These are phyloP conservation scores for Venturia carpophila DNA, from an alignment of 2,329 filamentous ascomycete genomes.

Conservation along the genomic window DNA sequence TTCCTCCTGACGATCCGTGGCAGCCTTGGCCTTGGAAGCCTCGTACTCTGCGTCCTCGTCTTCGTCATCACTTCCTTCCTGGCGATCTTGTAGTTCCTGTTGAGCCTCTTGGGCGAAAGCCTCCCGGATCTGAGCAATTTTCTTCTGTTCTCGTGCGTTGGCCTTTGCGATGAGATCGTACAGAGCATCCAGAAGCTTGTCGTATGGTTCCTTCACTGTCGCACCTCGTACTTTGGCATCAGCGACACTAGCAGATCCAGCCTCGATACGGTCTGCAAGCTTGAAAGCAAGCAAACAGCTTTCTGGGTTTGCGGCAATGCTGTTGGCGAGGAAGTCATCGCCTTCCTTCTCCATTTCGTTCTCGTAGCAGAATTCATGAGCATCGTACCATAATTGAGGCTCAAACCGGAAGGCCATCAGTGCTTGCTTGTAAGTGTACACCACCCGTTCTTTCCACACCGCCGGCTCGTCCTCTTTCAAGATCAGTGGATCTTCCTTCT, in stretches of 20 bases:
- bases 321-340: slow-evolving; percentile 70
- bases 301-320: slow-evolving; percentile 84
- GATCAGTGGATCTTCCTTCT: slow-evolving; percentile 85
- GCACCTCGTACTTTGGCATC: slow-evolving; percentile 59
- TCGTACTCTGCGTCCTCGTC: slow-evolving; percentile 43
- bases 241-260: slow-evolving; percentile 57
- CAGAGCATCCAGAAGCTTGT: slow-evolving; percentile 75
- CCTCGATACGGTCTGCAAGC: slow-evolving; percentile 79
- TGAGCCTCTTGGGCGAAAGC: slow-evolving; percentile 39
- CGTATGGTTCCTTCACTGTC: slow-evolving; percentile 74
- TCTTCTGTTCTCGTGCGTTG: slow-evolving; percentile 57
- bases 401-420: slow-evolving; percentile 90
- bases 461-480: slow-evolving; percentile 65
- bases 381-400: slow-evolving; percentile 93
- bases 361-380: slow-evolving; percentile 83
- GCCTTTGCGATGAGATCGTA: slow-evolving; percentile 74
- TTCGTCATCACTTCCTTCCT: slow-evolving; percentile 33
- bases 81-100: slow-evolving; percentile 31
- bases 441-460: slow-evolving; percentile 66
- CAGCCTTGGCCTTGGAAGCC: slow-evolving; percentile 32
- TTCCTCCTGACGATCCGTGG: slow-evolving; percentile 44
- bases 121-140: slow-evolving; percentile 48
- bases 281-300: slow-evolving; percentile 85
- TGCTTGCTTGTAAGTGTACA: slow-evolving; percentile 90
- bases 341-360: slow-evolving; percentile 66